phyloP scores from a whole-genome alignment of 2,329 filamentous ascomycete species.

The Thermoascus crustaceus region DNA sequence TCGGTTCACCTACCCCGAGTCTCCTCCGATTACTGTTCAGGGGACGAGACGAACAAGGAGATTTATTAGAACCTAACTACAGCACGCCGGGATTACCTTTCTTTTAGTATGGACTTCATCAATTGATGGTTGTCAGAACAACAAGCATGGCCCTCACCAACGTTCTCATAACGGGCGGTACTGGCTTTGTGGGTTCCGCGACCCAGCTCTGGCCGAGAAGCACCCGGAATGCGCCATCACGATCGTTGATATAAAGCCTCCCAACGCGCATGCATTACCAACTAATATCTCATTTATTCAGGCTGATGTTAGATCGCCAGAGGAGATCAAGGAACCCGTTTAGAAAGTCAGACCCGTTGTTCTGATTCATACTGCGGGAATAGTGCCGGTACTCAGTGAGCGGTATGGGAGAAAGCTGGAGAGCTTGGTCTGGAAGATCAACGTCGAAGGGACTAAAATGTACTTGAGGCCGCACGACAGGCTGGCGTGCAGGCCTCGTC shows the following conservation, averaged over 20 bases:
- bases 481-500: slow-evolving; percentile 42
- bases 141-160: slow-evolving; percentile 12
- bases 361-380: slow-evolving; percentile 48
- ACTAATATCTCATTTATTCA: slow-evolving; percentile 17
- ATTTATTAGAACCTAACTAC: too few relatives aligned
- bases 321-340: slow-evolving; percentile 28
- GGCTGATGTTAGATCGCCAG: slow-evolving; percentile 26
- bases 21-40: neutral
- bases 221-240: slow-evolving; percentile 28
- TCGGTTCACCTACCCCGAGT: neutral
- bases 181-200: slow-evolving; percentile 33
- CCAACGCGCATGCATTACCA: slow-evolving; percentile 21
- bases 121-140: neutral
- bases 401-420: slow-evolving; percentile 29
- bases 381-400: slow-evolving; percentile 33
- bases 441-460: slow-evolving; percentile 49
- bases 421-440: slow-evolving; percentile 40
- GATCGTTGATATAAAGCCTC: slow-evolving; percentile 28
- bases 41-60: neutral
- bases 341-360: slow-evolving; percentile 36
- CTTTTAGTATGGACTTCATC: neutral
- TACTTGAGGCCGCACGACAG: slow-evolving; percentile 40
- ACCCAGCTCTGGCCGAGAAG: slow-evolving; percentile 29
- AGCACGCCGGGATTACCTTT: neutral
- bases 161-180: slow-evolving; percentile 31